phyloP scores from a whole-genome alignment of 225 moss, liverwort and hornwort genomes.

The Thuidium tamariscinum region DNA sequence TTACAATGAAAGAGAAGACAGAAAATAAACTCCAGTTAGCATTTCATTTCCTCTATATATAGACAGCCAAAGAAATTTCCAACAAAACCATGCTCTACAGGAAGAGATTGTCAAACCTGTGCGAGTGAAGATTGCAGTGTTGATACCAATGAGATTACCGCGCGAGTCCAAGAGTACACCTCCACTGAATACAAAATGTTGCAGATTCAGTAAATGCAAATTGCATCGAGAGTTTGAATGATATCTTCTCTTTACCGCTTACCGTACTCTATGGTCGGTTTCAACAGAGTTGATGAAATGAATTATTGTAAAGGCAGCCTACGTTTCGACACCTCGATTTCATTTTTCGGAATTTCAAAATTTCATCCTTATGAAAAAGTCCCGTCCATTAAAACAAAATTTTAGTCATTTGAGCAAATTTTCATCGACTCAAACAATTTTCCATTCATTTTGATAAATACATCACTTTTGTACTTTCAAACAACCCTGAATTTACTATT shows the following conservation, averaged over 20 bases:
- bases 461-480: neutral
- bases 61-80: neutral
- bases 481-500: neutral
- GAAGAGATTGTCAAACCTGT: conserved; percentile 27
- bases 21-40: neutral
- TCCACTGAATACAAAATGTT: conserved; percentile 23
- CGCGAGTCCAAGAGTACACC: conserved; percentile 54
- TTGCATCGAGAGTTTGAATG: neutral
- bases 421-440: neutral
- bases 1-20: neutral
- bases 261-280: neutral
- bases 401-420: neutral
- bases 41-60: neutral
- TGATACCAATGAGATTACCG: conserved; percentile 53
- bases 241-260: neutral
- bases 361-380: neutral
- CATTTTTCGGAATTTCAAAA: neutral
- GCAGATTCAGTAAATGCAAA: neutral
- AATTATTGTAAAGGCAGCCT: neutral
- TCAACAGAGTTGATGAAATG: neutral
- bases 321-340: neutral
- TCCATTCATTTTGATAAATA: neutral
- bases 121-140: conserved; percentile 64
- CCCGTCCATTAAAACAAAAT: too few relatives aligned
- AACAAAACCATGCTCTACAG: neutral